Evolutionary conservation across 805 yeast species (phyloP).

Genomic region (Ogataea zsoltii): DNA sequence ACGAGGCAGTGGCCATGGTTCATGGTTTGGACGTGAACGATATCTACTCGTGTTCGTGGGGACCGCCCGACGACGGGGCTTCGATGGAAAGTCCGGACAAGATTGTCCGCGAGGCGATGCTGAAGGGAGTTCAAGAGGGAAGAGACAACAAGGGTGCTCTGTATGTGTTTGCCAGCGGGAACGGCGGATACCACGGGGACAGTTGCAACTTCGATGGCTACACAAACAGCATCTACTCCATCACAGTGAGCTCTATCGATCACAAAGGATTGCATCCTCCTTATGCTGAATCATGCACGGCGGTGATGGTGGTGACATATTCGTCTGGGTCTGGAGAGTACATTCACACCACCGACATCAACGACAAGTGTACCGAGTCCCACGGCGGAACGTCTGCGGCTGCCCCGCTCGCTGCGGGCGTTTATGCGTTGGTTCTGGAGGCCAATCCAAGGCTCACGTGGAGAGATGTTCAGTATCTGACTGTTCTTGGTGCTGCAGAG

Average conservation of each 20-base stretch:
- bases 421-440: conserved; percentile 77
- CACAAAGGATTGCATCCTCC: conserved; percentile 82
- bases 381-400: conserved; percentile 99
- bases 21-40: conserved; percentile 83
- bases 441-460: conserved; percentile 88
- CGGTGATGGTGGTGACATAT: conserved; percentile 91
- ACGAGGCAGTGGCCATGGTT: conserved; percentile 87
- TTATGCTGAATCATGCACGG: conserved; percentile 91
- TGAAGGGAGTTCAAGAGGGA: conserved; percentile 84
- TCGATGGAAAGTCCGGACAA: conserved; percentile 83
- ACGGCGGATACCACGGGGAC: conserved; percentile 82
- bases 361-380: conserved; percentile 60
- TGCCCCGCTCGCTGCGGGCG: conserved; percentile 98
- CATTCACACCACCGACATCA: conserved; percentile 84
- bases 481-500: conserved; percentile 68
- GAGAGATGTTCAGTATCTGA: conserved; percentile 91
- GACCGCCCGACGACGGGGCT: conserved; percentile 91
- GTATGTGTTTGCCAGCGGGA: conserved; percentile 95
- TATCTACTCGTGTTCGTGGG: conserved; percentile 98
- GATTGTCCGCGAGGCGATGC: conserved; percentile 75
- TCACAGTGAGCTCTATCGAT: conserved; percentile 93
- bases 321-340: conserved; percentile 89
- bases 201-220: conserved; percentile 97
- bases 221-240: conserved; percentile 91
- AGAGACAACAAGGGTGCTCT: conserved; percentile 78